Conservation (phyloP, 169 alveolate genomes). For the Plasmodium cynomolgi region DNA sequence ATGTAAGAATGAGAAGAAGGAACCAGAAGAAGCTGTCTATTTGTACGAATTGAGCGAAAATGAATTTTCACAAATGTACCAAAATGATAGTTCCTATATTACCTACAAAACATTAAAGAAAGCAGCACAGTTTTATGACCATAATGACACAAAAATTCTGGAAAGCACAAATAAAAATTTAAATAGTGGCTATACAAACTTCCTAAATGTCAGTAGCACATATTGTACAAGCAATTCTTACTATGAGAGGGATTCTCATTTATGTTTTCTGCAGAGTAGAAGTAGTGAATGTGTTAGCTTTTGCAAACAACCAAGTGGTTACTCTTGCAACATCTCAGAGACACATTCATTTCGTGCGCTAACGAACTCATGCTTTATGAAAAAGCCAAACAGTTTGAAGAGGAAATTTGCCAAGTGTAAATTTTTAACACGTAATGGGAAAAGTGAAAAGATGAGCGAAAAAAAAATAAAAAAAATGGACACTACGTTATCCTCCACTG, state of each 20-base stretch:
- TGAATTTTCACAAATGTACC: slow-evolving; percentile 4
- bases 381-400: slow-evolving; percentile 22
- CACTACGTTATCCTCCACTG: not conserved
- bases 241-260: not conserved
- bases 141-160: slow-evolving; percentile 39
- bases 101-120: slow-evolving; percentile 40
- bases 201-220: slow-evolving; percentile 6
- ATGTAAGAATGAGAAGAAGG: not conserved
- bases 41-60: slow-evolving; percentile 50
- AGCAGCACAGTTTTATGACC: slow-evolving; percentile 53
- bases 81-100: slow-evolving; percentile 9
- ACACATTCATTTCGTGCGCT: not conserved
- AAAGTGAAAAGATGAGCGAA: slow-evolving; percentile 17
- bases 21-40: slow-evolving; percentile 19
- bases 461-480: slow-evolving; percentile 12
- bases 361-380: slow-evolving; percentile 49
- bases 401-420: slow-evolving; percentile 52
- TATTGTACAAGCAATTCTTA: not conserved
- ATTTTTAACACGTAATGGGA: slow-evolving; percentile 13
- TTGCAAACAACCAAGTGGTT: not conserved
- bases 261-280: not conserved
- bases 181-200: slow-evolving; percentile 27
- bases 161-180: slow-evolving; percentile 8
- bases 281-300: not conserved
- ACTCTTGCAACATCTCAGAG: not conserved